Conservation (phyloP, 192 early-diverging fungal species). For the Umbelopsis vinacea region DNA sequence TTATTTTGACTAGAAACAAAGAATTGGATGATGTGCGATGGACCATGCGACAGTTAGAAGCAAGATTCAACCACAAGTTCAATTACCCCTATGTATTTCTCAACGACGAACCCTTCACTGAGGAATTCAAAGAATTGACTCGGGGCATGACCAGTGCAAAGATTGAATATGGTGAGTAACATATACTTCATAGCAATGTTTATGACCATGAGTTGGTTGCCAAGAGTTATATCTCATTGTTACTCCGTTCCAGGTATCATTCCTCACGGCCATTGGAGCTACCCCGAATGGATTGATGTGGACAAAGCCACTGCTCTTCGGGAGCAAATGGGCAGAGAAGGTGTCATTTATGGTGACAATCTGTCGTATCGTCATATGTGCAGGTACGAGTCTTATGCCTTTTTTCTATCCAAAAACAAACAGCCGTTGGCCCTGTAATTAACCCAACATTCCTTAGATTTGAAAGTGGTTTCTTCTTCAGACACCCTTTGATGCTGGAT, state of each 20-base stretch:
- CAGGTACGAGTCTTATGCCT: conserved; percentile 34
- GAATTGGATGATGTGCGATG: conserved; percentile 64
- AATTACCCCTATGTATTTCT: conserved; percentile 89
- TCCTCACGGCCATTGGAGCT: conserved; percentile 63
- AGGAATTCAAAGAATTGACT: conserved; percentile 66
- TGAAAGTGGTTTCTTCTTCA: conserved; percentile 79
- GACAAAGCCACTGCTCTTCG: conserved; percentile 53
- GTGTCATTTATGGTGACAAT: conserved; percentile 64
- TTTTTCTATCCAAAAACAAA: too few relatives aligned
- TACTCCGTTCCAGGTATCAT: conserved; percentile 50
- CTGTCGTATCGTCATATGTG: conserved; percentile 76
- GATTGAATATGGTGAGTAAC: conserved; percentile 57
- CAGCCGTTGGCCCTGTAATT: conserved; percentile 7
- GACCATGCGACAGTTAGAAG: conserved; percentile 76
- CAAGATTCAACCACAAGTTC: conserved; percentile 78
- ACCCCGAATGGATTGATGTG: conserved; percentile 67
- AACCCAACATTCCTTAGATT: conserved; percentile 34
- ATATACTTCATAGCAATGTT: conserved; percentile 8
- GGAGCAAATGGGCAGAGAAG: conserved; percentile 55
- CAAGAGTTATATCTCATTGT: not conserved
- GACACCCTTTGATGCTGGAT: conserved; percentile 67
- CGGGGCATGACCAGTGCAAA: conserved; percentile 59
- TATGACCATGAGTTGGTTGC: not conserved
- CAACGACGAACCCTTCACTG: conserved; percentile 76
- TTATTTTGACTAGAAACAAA: conserved; percentile 76